Conservation (phyloP, 441 rosid genomes). For the Mallotus repandus region DNA sequence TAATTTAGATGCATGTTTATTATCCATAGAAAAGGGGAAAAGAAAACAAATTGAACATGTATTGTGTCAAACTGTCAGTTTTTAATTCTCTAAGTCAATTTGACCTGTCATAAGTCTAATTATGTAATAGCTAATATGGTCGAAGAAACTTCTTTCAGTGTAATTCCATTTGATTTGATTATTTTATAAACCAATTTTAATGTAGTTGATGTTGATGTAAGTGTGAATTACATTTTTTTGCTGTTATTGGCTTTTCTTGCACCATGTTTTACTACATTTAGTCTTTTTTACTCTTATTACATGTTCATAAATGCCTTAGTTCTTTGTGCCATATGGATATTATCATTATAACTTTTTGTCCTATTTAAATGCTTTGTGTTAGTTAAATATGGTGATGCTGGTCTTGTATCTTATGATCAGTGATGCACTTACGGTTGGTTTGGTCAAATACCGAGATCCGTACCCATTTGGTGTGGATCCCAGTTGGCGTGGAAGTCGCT, state of each 20-base stretch:
- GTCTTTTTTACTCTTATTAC: not conserved
- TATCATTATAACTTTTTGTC: slow-evolving; percentile 1
- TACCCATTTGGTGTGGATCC: slow-evolving; percentile 99
- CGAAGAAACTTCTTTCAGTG: not conserved
- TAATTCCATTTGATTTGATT: not conserved
- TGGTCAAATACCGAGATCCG: slow-evolving; percentile 72
- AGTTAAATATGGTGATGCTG: slow-evolving; percentile 14
- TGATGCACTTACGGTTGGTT: slow-evolving; percentile 69
- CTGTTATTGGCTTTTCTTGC: too few relatives aligned
- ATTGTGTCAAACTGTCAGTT: not conserved
- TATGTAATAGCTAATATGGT: not conserved
- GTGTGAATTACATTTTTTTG: not conserved
- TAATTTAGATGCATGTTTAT: not conserved
- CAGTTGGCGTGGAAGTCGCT: slow-evolving; percentile 98
- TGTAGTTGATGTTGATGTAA: not conserved
- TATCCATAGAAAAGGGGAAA: not conserved
- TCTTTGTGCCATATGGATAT: slow-evolving; percentile 8
- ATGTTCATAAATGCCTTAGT: not conserved
- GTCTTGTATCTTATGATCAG: slow-evolving; percentile 43
- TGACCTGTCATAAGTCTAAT: not conserved
- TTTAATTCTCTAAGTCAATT: not conserved
- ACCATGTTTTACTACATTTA: not conserved
- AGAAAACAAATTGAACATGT: not conserved
- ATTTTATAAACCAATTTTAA: slow-evolving; percentile 1
- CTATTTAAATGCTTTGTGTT: slow-evolving; percentile 11